Base-by-base conservation (phyloP, 768 basidiomycete species). In the Suillus occidentalis region DNA sequence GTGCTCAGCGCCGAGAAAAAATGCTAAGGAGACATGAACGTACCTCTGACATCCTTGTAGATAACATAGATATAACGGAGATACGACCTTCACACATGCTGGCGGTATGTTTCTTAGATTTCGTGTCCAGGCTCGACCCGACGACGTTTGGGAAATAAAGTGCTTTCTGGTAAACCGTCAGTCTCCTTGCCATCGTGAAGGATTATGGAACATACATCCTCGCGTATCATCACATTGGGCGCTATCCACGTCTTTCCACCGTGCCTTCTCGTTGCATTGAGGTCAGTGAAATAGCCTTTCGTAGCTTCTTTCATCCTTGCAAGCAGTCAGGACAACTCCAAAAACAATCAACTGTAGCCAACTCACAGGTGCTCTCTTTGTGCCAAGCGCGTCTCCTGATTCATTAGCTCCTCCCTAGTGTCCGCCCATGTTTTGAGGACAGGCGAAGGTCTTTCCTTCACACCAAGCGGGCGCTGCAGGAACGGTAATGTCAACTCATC, bases 231-330 rank as follows among this genome's bases (percentile, higher is more conserved):
- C 25, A 92, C 90, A 25, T 84, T 87, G 1, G 95, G 96, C 13
- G 95, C 95, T 60, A 95, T 86, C 95, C 94, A 99, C 10, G 91
- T 90, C 79, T 99, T 99, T 18, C 97, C 97, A 18, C 94, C 95
- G 69, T 94, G 86, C 50, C 83, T 83, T 60, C 90, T 81, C 2
- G 92, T 90, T 73, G 89, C 87, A 70, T 92, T 91, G 47, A 89
- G 81, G 73, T 98, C 97, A 61, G 91, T 84, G 71, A 94, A 98
- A 77, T 98, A 97, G 0, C 95, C 94, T 72, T 89, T 91, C 14
- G 87, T 84, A 0, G 83, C 86, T 72, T 88, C 84, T 65, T 86
- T 82, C 65, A 89, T 79, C 47, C 89, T 90, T 68, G 2, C 28
- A 61, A 10, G 31, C 18, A 37, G 13, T 47, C 66, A 37, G 70